Base-by-base conservation (phyloP, 1,139 yeast genomes). In the Wickerhamomyces sp. region DNA sequence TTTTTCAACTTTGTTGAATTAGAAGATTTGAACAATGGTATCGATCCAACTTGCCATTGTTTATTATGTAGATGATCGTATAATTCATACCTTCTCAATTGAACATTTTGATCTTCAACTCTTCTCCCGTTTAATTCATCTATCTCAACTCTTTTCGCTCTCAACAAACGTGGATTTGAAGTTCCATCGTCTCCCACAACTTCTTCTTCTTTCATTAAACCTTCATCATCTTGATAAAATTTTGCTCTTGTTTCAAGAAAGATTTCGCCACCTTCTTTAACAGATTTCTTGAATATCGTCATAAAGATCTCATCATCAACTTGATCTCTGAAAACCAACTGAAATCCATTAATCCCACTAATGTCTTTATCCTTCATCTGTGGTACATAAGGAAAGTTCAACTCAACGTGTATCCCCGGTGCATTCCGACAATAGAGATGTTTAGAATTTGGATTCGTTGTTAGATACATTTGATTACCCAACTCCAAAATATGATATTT, bases 371-470 rank as follows among this genome's bases (percentile, higher is more conserved):
- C 58, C 46, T 38, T 64, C 34, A 47, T 61, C 61, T 44, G 59
- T 41, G 41, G 41, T 15, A 33, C 25, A 26, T 12, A 5, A 5
- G 54, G 47, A 23, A 39, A 47, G 22, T 56, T 54, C 2, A 73
- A 53, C 35, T 69, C 69, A 5, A 75, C 70, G 41, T 65, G 72
- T 47, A 68, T 72, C 1, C 82, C 76, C 0, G 83, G 83, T 0
- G 73, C 81, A 47, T 66, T 63, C 16, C 81, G 58, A 39, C 80
- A 70, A 45, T 69, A 72, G 31, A 71, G 55, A 48, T 76, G 82
- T 41, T 70, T 67, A 23, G 64, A 55, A 17, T 72, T 75, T 0
- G 84, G 84, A 46, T 75, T 78, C 1, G 84, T 77, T 2, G 82
- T 69, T 20, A 77, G 49, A 46, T 76, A 77, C 36, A 75, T 52